Evolutionary conservation across 73 alveolate species (phyloP), one percentile per base, ranked within the genome.

Genomic region (Symbiodinium pilosum): DNA sequence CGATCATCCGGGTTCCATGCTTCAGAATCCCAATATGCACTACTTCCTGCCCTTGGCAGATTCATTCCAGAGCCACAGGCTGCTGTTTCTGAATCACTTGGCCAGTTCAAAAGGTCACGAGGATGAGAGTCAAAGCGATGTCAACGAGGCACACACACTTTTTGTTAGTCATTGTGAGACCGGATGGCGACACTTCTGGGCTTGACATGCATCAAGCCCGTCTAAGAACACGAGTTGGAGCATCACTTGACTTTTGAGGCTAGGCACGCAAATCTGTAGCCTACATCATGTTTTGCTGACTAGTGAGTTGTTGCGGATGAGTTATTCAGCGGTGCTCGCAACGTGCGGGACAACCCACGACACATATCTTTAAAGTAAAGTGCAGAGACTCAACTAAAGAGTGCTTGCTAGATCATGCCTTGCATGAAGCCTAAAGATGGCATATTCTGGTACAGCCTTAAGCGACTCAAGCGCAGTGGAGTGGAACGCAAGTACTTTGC

Each of bases 1-100:
- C 97, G 97, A 42, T 91, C 97, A 43, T 91, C 97, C 8, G 97
- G 97, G 47, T 91, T 91, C 97, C 97, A 91, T 24, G 97, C 97
- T 30, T 91, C 97, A 16, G 97, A 91, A 83, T 91, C 97, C 97
- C 97, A 91, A 41, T 91, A 91, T 16, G 97, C 97, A 40, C 97
- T 91, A 69, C 97, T 91, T 68, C 97, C 97, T 28, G 89, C 77
- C 85, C 97, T 68, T 54, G n/a, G 44, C 56, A 91, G 54, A 34
- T 91, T 91, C 97, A 91, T 91, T 71, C 32, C 16, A 88, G 87
- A n/a, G 47, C 92, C 75, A 84, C 26, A 42, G 75, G 68, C 42
- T 84, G 75, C 36, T 14, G 59, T n/a, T n/a, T n/a, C n/a, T n/a
- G n/a, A n/a, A n/a, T n/a, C n/a, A n/a, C n/a, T n/a, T n/a, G n/a